phyloP scores from a whole-genome alignment of 163 green algal species.

The Trebouxiophyceae sp. region DNA sequence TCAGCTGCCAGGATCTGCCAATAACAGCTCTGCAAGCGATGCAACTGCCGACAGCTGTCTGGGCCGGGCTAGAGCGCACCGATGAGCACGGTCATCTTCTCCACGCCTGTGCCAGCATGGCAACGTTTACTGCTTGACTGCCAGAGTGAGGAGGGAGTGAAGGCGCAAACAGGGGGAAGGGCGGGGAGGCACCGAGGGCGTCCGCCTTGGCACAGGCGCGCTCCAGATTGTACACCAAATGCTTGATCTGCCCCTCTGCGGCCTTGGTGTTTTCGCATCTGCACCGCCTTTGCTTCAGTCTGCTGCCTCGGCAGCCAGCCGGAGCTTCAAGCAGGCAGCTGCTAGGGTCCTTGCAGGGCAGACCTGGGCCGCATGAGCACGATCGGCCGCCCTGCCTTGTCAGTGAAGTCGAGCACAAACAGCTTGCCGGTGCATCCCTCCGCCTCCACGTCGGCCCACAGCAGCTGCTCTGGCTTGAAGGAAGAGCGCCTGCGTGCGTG shows the following conservation, averaged over 20 bases:
- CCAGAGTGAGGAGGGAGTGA: background rate
- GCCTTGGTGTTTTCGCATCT: slow-evolving; percentile 52
- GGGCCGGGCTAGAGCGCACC: background rate
- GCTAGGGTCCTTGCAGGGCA: background rate
- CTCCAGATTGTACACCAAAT: slow-evolving; percentile 73
- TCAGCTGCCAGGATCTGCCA: background rate
- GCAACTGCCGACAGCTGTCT: too few relatives aligned
- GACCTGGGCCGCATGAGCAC: slow-evolving; percentile 72
- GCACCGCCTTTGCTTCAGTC: slow-evolving; percentile 1
- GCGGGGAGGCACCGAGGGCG: slow-evolving; percentile 20
- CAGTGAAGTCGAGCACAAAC: slow-evolving; percentile 33
- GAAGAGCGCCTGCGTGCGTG: slow-evolving; percentile 41
- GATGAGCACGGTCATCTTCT: slow-evolving; percentile 76
- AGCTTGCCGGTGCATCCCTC: slow-evolving; percentile 61
- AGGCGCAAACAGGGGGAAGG: background rate
- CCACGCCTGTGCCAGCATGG: slow-evolving; percentile 37
- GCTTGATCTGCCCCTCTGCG: slow-evolving; percentile 43
- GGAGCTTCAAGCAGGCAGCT: slow-evolving; percentile 1
- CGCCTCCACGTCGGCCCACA: slow-evolving; percentile 39
- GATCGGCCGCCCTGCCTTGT: slow-evolving; percentile 56
- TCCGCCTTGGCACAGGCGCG: slow-evolving; percentile 52
- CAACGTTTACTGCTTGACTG: background rate
- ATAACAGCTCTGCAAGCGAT: too few relatives aligned
- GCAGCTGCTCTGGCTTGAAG: slow-evolving; percentile 56
- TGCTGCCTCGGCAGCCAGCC: background rate